Evolutionary conservation across 768 basidiomycete species (phyloP), one percentile per base, ranked within the genome.

Genomic region (Tylopilus subfusipes): DNA sequence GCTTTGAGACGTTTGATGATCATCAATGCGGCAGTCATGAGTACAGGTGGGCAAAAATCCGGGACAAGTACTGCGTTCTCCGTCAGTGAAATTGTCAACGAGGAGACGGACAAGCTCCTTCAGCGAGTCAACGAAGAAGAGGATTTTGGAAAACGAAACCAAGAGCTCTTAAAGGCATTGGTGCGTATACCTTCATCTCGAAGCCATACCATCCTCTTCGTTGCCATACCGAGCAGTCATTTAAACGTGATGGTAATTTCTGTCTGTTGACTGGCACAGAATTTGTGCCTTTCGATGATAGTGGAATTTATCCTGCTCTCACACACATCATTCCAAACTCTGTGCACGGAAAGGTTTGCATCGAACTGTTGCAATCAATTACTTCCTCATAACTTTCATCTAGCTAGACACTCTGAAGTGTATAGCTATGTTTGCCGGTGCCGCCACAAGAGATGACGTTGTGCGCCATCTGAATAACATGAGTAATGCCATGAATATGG

Each of bases 381-480:
- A 4, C 31, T 31, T 31, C 14, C 30, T 46, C 45, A 46, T 5
- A 1, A 22, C 29, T 31, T 31, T 22, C 4, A 31, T 31, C 19
- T 31, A 46, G 45, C 13, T 8, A 22, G 22, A 44, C 22, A 31
- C 38, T 25, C 24, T 53, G 29, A 30, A 45, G 30, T 45, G 36
- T 27, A 55, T 55, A 25, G 33, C 54, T 12, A 45, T 45, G 30
- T 45, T 55, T 44, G 54, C 54, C 1, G 54, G 54, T 21, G 14
- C 10, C 7, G 19, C 24, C 11, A 16, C 33, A 21, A 18, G 16
- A 18, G 34, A 16, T 7, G 46, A 33, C 0, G 21, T 53, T 12
- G 10, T 18, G 29, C 2, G 0, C n/a, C 16, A 40, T 53, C n/a
- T 53, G 47, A 40, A 40, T 25, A 8, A 4, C 29, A 50, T 42